A percentile compares a stretch with the other conserved stretches of the same genome.
phyloP scores from a whole-genome alignment of 805 yeast genomes.

The Dipodascus geniculatus region DNA sequence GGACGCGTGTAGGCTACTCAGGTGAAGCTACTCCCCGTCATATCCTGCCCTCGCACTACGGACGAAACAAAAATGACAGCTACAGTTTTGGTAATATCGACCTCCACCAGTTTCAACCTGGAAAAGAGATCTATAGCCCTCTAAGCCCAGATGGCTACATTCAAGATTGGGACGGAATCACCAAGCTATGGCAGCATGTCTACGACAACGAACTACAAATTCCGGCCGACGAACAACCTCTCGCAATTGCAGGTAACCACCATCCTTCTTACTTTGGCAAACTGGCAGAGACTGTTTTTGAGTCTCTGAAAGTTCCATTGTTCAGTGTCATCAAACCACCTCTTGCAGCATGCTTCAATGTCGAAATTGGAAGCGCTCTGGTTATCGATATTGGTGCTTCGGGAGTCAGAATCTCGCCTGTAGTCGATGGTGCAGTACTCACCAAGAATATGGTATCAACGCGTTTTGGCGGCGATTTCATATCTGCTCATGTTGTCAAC shows the following conservation, averaged over 20 bases:
- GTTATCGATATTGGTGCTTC: constrained; percentile 73
- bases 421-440: constrained; percentile 54
- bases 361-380: constrained; percentile 62
- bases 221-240: constrained; percentile 50
- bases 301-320: constrained; percentile 60
- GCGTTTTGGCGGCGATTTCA: constrained; percentile 64
- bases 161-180: constrained; percentile 29
- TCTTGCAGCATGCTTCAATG: constrained; percentile 38
- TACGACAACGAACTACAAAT: constrained; percentile 16
- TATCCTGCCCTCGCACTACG: constrained; percentile 62
- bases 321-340: constrained; percentile 69
- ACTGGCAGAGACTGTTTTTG: constrained; percentile 64
- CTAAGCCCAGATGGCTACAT: constrained; percentile 9
- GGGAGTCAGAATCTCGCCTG: constrained; percentile 43
- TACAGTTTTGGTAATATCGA: constrained; percentile 29
- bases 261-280: constrained; percentile 42
- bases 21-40: constrained; percentile 83
- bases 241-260: constrained; percentile 52
- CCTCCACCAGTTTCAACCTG: constrained; percentile 28
- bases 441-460: constrained; percentile 29
- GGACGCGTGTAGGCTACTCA: constrained; percentile 80
- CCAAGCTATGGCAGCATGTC: constrained; percentile 43
- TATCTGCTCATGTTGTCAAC: constrained; percentile 50
- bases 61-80: constrained; percentile 21
- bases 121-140: constrained; percentile 25